Evolutionary conservation across 768 basidiomycete species (phyloP).

Genomic region (Tulasnella sp.): DNA sequence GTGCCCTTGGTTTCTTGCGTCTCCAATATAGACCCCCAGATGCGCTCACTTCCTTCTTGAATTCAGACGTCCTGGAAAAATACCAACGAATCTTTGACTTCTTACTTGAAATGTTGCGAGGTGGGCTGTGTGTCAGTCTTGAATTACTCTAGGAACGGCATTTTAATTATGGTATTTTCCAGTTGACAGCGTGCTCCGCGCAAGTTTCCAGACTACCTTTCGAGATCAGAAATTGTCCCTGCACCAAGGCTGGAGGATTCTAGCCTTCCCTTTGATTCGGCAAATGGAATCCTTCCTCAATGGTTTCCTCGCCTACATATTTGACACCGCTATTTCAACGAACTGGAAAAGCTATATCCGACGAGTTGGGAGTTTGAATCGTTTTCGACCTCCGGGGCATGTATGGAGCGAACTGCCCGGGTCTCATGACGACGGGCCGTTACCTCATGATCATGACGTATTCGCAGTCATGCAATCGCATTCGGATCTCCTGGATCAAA

Average conservation of each 20-base stretch:
- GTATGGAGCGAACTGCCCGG: not conserved
- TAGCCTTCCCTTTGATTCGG: constrained; percentile 49
- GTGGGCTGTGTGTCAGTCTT: constrained; percentile 42
- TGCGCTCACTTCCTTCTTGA: constrained; percentile 70
- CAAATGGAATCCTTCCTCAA: constrained; percentile 63
- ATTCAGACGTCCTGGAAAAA: constrained; percentile 68
- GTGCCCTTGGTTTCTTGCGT: constrained; percentile 85
- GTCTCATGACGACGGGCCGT: constrained; percentile 16
- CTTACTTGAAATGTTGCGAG: constrained; percentile 72
- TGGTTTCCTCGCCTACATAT: constrained; percentile 65
- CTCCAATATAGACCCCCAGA: constrained; percentile 86
- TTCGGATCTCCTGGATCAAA: constrained; percentile 64
- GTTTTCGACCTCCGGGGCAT: not conserved
- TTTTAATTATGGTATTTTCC: constrained; percentile 61
- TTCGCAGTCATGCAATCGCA: constrained; percentile 68
- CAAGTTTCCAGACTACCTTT: constrained; percentile 33
- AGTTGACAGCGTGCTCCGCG: constrained; percentile 60
- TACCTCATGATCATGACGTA: constrained; percentile 48
- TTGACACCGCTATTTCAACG: constrained; percentile 74
- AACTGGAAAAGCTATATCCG: constrained; percentile 64
- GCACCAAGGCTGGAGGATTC: not conserved
- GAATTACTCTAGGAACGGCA: constrained; percentile 45
- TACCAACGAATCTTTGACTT: constrained; percentile 82
- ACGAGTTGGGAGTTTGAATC: constrained; percentile 32
- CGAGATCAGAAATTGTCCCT: not conserved